Conservation (phyloP, 495 filamentous ascomycete genomes). For the Aspergillus ostianus region DNA sequence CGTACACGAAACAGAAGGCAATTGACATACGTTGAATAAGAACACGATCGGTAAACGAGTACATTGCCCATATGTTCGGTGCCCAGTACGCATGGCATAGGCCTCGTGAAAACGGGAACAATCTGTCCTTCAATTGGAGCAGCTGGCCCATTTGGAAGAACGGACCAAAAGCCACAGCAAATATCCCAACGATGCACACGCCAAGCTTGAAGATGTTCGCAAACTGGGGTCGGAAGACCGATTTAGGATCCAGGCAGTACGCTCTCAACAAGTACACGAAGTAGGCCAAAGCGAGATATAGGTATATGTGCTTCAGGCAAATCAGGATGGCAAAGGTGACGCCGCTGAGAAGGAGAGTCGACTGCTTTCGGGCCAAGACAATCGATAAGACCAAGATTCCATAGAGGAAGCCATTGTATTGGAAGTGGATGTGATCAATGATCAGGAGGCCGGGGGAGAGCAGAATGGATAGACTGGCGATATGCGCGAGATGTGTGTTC, state of each 20-base stretch:
- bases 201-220: conserved; percentile 81
- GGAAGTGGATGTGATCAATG: conserved; percentile 98
- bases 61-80: conserved; percentile 95
- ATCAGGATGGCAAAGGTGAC: conserved; percentile 79
- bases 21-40: conserved; percentile 68
- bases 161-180: conserved; percentile 82
- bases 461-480: conserved; percentile 83
- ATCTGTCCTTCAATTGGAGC: conserved; percentile 76
- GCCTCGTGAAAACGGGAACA: conserved; percentile 93
- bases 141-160: conserved; percentile 83
- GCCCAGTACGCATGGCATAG: conserved; percentile 98
- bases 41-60: conserved; percentile 83
- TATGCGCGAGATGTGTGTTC: conserved; percentile 77
- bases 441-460: conserved; percentile 92
- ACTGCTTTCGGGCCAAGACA: conserved; percentile 73
- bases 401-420: conserved; percentile 97
- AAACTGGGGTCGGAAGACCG: conserved; percentile 72
- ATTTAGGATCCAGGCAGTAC: conserved; percentile 83
- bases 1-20: neutral
- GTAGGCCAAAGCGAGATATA: conserved; percentile 94
- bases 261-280: conserved; percentile 85
- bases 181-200: conserved; percentile 65
- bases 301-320: conserved; percentile 97
- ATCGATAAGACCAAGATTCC: conserved; percentile 84
- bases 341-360: conserved; percentile 74